These are phyloP conservation scores for Lycium barbarum DNA, from an alignment of 257 asterid genomes.

Conservation along the genomic window DNA sequence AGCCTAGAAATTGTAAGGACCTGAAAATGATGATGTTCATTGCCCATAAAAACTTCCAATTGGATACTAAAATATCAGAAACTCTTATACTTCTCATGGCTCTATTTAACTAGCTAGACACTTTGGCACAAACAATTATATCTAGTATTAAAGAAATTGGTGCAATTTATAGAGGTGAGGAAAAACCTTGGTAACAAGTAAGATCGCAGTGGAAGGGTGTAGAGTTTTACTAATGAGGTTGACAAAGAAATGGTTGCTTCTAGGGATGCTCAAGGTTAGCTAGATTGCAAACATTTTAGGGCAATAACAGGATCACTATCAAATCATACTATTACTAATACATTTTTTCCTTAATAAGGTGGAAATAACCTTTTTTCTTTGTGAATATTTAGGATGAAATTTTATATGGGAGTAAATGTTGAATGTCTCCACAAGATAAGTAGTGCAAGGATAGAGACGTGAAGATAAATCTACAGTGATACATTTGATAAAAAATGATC, in stretches of 20 bases:
- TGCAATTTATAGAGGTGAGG: background rate
- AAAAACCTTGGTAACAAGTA: background rate
- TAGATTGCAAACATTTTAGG: background rate
- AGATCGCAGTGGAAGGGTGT: background rate
- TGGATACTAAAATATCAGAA: constrained; percentile 25
- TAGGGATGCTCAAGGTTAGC: background rate
- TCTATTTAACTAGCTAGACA: background rate
- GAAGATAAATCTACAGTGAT: no score
- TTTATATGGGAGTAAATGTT: no score
- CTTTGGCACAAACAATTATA: background rate
- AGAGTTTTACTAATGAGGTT: background rate
- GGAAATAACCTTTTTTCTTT: background rate
- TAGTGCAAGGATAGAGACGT: no score
- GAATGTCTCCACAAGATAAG: no score
- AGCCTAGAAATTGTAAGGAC: constrained; percentile 14
- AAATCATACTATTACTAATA: background rate
- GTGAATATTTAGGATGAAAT: background rate
- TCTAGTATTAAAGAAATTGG: background rate
- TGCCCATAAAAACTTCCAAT: constrained; percentile 28
- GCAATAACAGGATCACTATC: constrained; percentile 14
- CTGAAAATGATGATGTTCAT: background rate
- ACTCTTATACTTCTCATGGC: constrained; percentile 21
- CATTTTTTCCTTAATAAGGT: background rate
- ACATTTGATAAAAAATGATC: no score
- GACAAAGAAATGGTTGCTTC: constrained; percentile 19